Conservation (phyloP, 495 filamentous ascomycete genomes). For the Penicillium argentinense region DNA sequence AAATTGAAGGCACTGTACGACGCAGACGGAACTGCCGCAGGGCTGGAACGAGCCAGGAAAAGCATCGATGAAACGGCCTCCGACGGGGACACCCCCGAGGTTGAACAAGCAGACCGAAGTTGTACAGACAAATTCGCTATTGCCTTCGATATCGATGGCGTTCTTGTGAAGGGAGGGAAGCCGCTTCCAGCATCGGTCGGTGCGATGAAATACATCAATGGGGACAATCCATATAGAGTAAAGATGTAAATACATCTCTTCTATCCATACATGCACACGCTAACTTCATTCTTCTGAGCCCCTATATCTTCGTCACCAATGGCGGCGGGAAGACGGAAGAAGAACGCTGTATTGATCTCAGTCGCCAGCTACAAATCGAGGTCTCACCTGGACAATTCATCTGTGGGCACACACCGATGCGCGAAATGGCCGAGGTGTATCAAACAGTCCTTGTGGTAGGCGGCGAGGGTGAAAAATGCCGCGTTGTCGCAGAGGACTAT, state of each 20-base stretch:
- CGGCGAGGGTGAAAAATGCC: constrained; percentile 88
- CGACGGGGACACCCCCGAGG: constrained; percentile 25
- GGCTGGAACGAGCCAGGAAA: too few relatives aligned
- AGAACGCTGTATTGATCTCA: constrained; percentile 79
- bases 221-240: constrained; percentile 77
- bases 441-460: constrained; percentile 83
- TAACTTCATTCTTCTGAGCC: constrained; percentile 31
- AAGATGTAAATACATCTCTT: constrained; percentile 62
- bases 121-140: constrained; percentile 73
- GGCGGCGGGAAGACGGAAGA: constrained; percentile 87
- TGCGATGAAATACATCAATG: constrained; percentile 84
- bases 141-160: constrained; percentile 92
- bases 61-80: constrained; percentile 31
- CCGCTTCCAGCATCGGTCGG: constrained; percentile 80
- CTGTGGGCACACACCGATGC: constrained; percentile 92
- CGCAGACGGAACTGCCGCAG: too few relatives aligned
- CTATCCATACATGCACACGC: not conserved
- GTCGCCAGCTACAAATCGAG: constrained; percentile 69
- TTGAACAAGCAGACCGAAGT: constrained; percentile 32
- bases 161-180: constrained; percentile 74
- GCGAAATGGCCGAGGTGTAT: constrained; percentile 80
- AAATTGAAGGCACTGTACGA: too few relatives aligned
- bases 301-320: constrained; percentile 94
- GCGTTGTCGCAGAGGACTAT: constrained; percentile 80
- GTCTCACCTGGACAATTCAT: constrained; percentile 86